These are phyloP conservation scores for Flueggea neowawraea DNA, from an alignment of 441 rosid genomes.

Conservation along the genomic window DNA sequence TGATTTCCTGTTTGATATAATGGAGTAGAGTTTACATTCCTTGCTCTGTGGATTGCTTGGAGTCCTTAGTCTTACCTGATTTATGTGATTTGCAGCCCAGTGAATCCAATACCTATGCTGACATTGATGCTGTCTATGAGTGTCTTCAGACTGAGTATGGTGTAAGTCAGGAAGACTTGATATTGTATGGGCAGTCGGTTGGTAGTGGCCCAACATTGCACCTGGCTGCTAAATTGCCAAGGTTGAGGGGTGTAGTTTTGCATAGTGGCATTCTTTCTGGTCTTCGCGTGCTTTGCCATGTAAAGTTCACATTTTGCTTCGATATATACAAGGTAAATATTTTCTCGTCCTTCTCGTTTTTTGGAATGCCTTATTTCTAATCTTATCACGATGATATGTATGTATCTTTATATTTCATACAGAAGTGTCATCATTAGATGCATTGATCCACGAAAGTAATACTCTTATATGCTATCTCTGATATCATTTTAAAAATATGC, in stretches of 20 bases:
- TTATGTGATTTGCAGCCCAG: slow-evolving; percentile 59
- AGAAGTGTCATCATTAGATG: too few species aligned
- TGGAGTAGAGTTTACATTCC: too few species aligned
- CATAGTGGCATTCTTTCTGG: slow-evolving; percentile 99
- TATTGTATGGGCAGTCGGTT: slow-evolving; percentile 96
- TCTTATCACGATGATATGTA: too few species aligned
- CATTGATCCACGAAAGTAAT: neutral
- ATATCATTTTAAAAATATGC: slow-evolving; percentile 1
- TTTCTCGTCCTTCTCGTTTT: neutral
- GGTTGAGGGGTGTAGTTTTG: slow-evolving; percentile 94
- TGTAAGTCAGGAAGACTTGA: slow-evolving; percentile 83
- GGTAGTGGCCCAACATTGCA: slow-evolving; percentile 97
- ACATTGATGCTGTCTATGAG: too few species aligned
- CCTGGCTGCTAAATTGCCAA: slow-evolving; percentile 92
- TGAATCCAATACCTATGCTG: slow-evolving; percentile 92
- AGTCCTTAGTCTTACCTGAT: slow-evolving; percentile 1
- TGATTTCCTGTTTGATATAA: too few species aligned
- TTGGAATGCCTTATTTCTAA: neutral
- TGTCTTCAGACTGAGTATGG: slow-evolving; percentile 93
- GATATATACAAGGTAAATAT: slow-evolving; percentile 77
- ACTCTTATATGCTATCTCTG: neutral
- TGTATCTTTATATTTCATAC: too few species aligned
- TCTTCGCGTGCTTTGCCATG: slow-evolving; percentile 97
- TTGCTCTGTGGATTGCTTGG: neutral
- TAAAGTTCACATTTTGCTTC: slow-evolving; percentile 75